Evolutionary conservation across 495 filamentous ascomycete genomes (phyloP), one percentile per base, ranked within the genome.

Genomic region (Chlorociboria aeruginascens): DNA sequence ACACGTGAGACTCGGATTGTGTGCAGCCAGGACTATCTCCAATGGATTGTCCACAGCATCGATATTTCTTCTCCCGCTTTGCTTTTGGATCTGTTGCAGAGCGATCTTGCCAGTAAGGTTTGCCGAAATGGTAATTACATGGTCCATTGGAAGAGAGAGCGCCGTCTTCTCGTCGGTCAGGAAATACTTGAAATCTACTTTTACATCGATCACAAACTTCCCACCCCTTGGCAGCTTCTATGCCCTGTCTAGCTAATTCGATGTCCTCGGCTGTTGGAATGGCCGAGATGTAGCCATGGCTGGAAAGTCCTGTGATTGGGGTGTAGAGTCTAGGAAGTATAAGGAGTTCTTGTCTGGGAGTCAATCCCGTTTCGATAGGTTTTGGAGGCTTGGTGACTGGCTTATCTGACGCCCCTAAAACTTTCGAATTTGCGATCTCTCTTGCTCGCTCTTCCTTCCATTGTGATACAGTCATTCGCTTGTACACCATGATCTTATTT

Each of bases 151-250:
- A 79, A 0, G 90, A 73, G 34, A 96, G 69, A 1, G 79, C 74
- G 1, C 90, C 92, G 55, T 97, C 92, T 46, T 76, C 76, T 40
- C 86, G 74, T 32, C 92, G 82, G 12, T 86, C 86, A 7, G 89
- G 87, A 55, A 93, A 97, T 12, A 94, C 86, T 61, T 95, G 88
- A 58, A 99, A 97, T 28, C 89, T 78, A 16, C 73, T 76, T 17
- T 65, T 70, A 63, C 92, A 99, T 11, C 92, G 82, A 58, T 95
- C 90, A 57, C 92, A 99, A 12, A 73, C 64, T 64, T 97, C 93
- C 70, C 79, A 95, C 36, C 85, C 84, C 34, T 77, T 71, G 9
- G 81, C 74, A 7, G 77, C 70, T 35, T 76, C 64, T 2, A 86
- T 68, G 0, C 81, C 88, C 43, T 71, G 71, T 29, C 66, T 70